These are phyloP conservation scores for Parafenestella ontariensis DNA, from an alignment of 2,329 filamentous ascomycete genomes.

Conservation along the genomic window DNA sequence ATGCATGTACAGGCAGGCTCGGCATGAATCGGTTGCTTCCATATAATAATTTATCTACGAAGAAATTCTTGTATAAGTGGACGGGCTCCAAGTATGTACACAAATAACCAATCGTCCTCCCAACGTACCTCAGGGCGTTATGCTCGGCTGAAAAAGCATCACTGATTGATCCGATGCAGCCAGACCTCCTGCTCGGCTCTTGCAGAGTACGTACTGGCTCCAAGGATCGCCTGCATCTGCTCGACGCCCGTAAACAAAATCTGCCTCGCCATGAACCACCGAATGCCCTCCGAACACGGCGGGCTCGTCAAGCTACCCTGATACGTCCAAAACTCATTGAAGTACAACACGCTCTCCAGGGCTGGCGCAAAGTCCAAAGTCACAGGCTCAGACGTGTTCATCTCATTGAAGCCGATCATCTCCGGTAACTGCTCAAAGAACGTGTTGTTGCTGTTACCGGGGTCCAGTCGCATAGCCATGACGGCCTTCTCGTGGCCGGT, in stretches of 20 bases:
- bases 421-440: slow-evolving; percentile 55
- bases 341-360: slow-evolving; percentile 48
- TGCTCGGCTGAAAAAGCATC: neutral
- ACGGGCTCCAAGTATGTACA: neutral
- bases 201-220: slow-evolving; percentile 54
- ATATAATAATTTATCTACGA: no score
- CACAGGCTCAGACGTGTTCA: slow-evolving; percentile 23
- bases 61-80: no score
- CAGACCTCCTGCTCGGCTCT: slow-evolving; percentile 55
- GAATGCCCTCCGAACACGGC: slow-evolving; percentile 56
- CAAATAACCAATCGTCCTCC: neutral
- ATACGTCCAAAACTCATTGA: slow-evolving; percentile 59
- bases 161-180: slow-evolving; percentile 55
- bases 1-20: no score
- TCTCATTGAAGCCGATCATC: slow-evolving; percentile 51
- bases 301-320: slow-evolving; percentile 57
- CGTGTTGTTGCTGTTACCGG: slow-evolving; percentile 46
- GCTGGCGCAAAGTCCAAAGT: slow-evolving; percentile 44
- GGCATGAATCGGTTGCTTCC: no score
- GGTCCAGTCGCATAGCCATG: slow-evolving; percentile 57
- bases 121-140: neutral
- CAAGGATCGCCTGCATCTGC: slow-evolving; percentile 58
- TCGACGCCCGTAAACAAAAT: slow-evolving; percentile 53
- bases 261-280: slow-evolving; percentile 55
- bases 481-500: slow-evolving; percentile 54